Conservation (phyloP, 2,329 filamentous ascomycete species). For the Colletotrichum sp. region DNA sequence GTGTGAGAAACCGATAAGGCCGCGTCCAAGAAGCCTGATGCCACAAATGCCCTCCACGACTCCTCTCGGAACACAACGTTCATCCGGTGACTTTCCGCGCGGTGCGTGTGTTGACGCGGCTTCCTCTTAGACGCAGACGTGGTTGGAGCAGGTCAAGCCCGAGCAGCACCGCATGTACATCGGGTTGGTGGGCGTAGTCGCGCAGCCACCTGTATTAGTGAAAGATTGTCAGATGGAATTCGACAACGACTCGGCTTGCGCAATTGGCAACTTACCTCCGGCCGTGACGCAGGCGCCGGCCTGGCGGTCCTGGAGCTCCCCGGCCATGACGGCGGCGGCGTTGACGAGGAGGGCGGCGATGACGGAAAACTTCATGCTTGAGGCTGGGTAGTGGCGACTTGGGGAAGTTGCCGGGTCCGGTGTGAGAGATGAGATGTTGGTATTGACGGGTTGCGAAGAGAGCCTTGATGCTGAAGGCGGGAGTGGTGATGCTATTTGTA, state of each 20-base stretch:
- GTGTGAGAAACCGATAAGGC: no score
- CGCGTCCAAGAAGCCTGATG: no score
- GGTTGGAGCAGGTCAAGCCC: neutral
- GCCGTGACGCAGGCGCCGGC: neutral
- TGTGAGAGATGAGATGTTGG: no score
- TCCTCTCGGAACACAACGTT: no score
- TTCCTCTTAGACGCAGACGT: neutral
- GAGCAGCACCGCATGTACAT: neutral
- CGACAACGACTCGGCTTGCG: no score
- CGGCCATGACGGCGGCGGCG: neutral
- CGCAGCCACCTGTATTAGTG: neutral
- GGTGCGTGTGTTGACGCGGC: no score
- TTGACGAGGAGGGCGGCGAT: neutral
- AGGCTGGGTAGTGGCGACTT: fast-evolving
- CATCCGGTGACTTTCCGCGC: no score
- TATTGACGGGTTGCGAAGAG: no score
- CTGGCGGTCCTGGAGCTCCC: neutral
- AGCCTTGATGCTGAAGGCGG: neutral
- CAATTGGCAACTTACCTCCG: neutral
- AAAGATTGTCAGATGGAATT: no score
- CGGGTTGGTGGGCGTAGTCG: neutral
- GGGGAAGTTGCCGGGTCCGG: neutral
- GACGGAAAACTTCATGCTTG: neutral
- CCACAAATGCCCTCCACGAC: no score
- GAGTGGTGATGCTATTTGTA: neutral